Conservation (phyloP, 83 land plant genomes). For the Picea mariana region DNA sequence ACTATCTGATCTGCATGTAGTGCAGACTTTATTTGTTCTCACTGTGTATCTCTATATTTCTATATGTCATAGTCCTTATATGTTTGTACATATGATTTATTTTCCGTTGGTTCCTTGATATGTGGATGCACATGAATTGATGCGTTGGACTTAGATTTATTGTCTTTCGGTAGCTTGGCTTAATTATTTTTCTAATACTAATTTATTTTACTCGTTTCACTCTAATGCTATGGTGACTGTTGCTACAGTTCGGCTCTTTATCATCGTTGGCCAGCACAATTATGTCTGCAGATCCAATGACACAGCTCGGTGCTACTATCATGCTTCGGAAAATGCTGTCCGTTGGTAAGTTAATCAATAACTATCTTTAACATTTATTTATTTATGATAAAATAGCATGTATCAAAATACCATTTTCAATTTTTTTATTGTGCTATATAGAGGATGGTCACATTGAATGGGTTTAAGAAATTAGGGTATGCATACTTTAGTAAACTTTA, state of each 20-base stretch:
- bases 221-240: not conserved
- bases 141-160: not conserved
- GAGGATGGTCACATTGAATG: not conserved
- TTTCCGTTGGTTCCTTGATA: not conserved
- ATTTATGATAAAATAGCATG: not conserved
- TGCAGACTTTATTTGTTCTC: not conserved
- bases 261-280: slow-evolving; percentile 56
- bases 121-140: not conserved
- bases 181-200: not conserved
- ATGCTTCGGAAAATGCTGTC: slow-evolving; percentile 65
- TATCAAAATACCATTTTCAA: not conserved
- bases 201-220: not conserved
- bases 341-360: slow-evolving; percentile 12
- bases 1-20: too few relatives aligned
- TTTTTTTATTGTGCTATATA: not conserved
- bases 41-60: not conserved
- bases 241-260: not conserved
- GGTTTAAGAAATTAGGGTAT: too few relatives aligned
- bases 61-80: not conserved
- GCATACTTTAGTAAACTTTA: too few relatives aligned
- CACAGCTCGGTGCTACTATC: slow-evolving; percentile 60
- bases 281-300: slow-evolving; percentile 44
- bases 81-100: not conserved
- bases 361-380: not conserved
- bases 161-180: not conserved